A percentile compares a stretch with the other conserved stretches of the same genome.
phyloP scores from a whole-genome alignment of 441 rosid genomes.

The Codiaeum variegatum region DNA sequence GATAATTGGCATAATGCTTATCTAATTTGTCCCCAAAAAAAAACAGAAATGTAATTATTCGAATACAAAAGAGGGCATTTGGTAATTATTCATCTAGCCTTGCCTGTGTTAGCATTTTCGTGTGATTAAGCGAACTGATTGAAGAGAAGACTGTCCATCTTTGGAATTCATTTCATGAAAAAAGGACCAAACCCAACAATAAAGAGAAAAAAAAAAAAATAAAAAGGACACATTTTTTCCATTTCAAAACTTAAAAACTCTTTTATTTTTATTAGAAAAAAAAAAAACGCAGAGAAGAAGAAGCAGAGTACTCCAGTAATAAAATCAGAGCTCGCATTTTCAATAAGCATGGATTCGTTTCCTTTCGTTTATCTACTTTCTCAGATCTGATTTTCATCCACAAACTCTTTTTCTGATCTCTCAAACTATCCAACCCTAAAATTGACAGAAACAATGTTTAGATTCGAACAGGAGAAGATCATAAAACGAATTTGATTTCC shows the following conservation, averaged over 20 bases:
- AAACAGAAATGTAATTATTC: background rate
- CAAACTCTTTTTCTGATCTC: constrained; percentile 2
- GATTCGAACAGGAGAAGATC: constrained; percentile 49
- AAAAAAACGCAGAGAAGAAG: background rate
- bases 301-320: background rate
- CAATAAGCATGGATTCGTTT: background rate
- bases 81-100: background rate
- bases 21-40: background rate
- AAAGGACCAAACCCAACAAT: background rate
- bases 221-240: background rate
- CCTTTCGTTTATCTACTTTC: background rate
- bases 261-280: background rate
- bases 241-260: background rate
- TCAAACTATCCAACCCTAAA: constrained; percentile 8
- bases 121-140: background rate
- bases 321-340: background rate
- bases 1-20: too few species aligned
- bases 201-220: background rate
- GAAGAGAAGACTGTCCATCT: background rate
- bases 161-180: background rate
- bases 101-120: background rate
- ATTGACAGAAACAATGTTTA: constrained; percentile 26
- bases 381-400: constrained; percentile 21
- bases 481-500: constrained; percentile 37
- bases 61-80: background rate